These are phyloP conservation scores for Setaria italica DNA, from an alignment of 202 grass and related monocot genomes.

Conservation along the genomic window DNA sequence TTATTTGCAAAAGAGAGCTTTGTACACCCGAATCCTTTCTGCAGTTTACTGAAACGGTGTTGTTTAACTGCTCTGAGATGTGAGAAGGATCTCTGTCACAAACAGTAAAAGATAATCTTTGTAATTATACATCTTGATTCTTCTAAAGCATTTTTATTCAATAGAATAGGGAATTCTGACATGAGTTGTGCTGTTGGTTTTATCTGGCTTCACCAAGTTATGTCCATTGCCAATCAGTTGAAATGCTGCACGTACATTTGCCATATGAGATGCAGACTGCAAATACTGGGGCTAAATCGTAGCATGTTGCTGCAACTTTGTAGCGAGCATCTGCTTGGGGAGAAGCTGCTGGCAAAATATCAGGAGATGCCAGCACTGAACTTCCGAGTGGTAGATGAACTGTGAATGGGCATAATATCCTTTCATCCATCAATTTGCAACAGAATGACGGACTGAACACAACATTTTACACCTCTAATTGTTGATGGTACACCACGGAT, in stretches of 20 bases:
- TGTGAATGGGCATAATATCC: conserved; percentile 1
- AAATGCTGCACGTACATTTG: conserved; percentile 11
- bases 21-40: conserved; percentile 21
- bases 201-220: conserved; percentile 11
- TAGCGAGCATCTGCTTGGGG: background rate
- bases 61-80: conserved; percentile 24
- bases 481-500: conserved; percentile 24
- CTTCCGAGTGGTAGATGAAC: background rate
- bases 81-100: conserved; percentile 34
- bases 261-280: conserved; percentile 3
- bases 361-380: background rate
- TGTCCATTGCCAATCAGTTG: background rate
- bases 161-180: conserved; percentile 23
- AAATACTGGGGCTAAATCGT: background rate
- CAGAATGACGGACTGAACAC: conserved; percentile 32
- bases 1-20: conserved; percentile 37
- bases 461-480: conserved; percentile 27
- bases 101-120: conserved; percentile 29
- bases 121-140: conserved; percentile 20
- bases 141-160: conserved; percentile 13
- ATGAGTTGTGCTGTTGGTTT: conserved; percentile 16
- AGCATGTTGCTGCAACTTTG: conserved; percentile 2
- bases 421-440: conserved; percentile 34
- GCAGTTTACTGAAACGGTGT: conserved; percentile 7
- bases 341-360: conserved; percentile 7